Evolutionary conservation across 2,329 filamentous ascomycete genomes (phyloP).

Genomic region (Phaeoacremonium minimum): DNA sequence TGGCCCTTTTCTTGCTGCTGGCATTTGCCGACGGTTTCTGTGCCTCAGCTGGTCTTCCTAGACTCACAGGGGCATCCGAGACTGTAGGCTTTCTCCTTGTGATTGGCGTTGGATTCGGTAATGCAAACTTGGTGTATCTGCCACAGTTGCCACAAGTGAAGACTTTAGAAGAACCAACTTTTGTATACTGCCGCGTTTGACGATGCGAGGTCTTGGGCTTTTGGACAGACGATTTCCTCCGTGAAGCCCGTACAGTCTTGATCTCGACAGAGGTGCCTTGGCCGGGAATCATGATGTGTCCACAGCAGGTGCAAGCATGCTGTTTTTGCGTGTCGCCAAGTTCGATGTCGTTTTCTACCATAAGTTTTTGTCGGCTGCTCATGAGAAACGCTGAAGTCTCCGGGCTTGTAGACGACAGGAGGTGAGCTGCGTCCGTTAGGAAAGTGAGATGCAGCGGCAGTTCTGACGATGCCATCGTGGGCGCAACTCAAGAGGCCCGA

Average conservation of each 20-base stretch:
- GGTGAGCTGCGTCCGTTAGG: slow-evolving; percentile 56
- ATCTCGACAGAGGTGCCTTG: slow-evolving; percentile 35
- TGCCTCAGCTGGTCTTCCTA: slow-evolving; percentile 11
- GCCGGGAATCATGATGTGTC: slow-evolving; percentile 54
- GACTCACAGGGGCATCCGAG: slow-evolving; percentile 3
- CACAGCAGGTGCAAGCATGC: slow-evolving; percentile 55
- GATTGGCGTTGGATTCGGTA: slow-evolving; percentile 31
- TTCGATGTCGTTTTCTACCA: slow-evolving; percentile 39
- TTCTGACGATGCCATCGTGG: slow-evolving; percentile 10
- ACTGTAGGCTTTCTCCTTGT: slow-evolving; percentile 15
- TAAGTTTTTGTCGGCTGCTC: slow-evolving; percentile 44
- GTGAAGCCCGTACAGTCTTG: slow-evolving; percentile 39
- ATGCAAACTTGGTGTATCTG: slow-evolving; percentile 32
- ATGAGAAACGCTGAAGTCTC: slow-evolving; percentile 57
- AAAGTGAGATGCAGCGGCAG: slow-evolving; percentile 30
- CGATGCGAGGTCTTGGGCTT: too few relatives aligned
- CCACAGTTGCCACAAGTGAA: slow-evolving; percentile 41
- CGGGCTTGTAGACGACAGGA: slow-evolving; percentile 47
- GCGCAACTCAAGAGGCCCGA: too few relatives aligned
- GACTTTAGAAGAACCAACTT: slow-evolving; percentile 28
- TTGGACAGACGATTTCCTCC: too few relatives aligned
- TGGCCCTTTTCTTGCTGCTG: slow-evolving; percentile 62
- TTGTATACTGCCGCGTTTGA: too few relatives aligned
- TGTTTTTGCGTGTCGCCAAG: slow-evolving; percentile 45
- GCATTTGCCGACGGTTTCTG: slow-evolving; percentile 42